A percentile compares a stretch with the other conserved stretches of the same genome.
phyloP scores from a whole-genome alignment of 2,329 filamentous ascomycete species.

The Emmonsiellopsis sp. region DNA sequence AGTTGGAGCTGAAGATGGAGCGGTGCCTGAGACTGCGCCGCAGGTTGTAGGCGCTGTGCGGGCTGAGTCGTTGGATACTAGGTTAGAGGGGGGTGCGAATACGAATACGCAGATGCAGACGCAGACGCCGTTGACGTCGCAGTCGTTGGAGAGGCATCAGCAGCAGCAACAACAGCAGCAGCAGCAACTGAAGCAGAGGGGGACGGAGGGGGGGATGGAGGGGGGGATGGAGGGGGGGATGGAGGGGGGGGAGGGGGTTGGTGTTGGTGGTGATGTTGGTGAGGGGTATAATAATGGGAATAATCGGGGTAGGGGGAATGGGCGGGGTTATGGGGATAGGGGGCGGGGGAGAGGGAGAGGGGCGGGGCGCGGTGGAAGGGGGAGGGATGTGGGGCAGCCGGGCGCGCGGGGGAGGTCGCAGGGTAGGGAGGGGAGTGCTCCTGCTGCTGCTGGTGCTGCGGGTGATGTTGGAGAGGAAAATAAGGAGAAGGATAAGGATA shows the following conservation, averaged over 20 bases:
- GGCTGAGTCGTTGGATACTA: background rate
- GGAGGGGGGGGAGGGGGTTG: background rate
- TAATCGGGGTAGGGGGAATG: background rate
- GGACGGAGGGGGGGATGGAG: background rate
- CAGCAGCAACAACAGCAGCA: conserved; percentile 23
- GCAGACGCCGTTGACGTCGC: conserved; percentile 13
- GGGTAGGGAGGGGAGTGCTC: background rate
- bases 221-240: background rate
- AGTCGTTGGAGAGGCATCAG: conserved; percentile 13
- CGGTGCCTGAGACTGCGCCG: background rate
- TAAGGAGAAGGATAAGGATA: background rate
- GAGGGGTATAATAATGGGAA: background rate
- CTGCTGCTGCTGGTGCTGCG: background rate
- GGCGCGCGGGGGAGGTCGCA: background rate
- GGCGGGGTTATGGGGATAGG: background rate
- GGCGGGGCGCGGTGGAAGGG: conserved; percentile 7
- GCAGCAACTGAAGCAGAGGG: conserved; percentile 1
- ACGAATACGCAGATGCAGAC: conserved; percentile 19
- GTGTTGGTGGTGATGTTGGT: background rate
- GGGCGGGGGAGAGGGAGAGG: conserved; percentile 4
- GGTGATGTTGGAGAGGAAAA: background rate
- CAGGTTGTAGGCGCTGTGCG: background rate
- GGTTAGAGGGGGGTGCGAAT: conserved; percentile 7
- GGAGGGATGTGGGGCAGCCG: conserved; percentile 10
- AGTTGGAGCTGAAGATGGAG: background rate